phyloP scores from a whole-genome alignment of 176 grass and related monocot species.

The Olyra latifolia region DNA sequence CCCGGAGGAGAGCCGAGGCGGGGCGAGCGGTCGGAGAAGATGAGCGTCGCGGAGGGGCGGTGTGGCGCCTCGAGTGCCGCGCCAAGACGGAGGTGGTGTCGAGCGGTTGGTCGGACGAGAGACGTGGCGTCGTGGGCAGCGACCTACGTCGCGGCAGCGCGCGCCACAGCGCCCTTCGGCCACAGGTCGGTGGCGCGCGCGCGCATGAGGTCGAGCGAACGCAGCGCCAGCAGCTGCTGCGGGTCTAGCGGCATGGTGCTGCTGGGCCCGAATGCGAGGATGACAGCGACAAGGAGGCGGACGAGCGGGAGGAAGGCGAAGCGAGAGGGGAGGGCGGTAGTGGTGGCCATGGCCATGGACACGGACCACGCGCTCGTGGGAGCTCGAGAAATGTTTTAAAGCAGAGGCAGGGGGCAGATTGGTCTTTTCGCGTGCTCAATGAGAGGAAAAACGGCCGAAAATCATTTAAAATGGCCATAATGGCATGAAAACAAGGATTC shows the following conservation, averaged over 20 bases:
- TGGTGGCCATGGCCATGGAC: conserved; percentile 23
- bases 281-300: neutral
- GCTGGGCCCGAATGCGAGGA: neutral
- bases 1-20: conserved; percentile 52
- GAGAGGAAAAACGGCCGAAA: no score
- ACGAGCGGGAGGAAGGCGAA: conserved; percentile 23
- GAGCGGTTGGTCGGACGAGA: conserved; percentile 80
- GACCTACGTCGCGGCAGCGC: conserved; percentile 57
- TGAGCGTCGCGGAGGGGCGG: conserved; percentile 54
- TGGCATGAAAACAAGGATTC: no score
- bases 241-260: conserved; percentile 59
- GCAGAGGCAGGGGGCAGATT: no score
- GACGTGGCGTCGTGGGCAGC: conserved; percentile 67
- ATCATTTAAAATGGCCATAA: no score
- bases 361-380: conserved; percentile 23
- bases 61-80: conserved; percentile 59
- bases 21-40: conserved; percentile 60
- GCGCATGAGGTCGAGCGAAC: conserved; percentile 65
- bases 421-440: no score
- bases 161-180: conserved; percentile 16
- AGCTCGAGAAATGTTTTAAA: conserved; percentile 31
- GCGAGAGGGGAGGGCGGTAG: neutral
- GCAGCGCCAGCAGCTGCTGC: conserved; percentile 64
- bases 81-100: conserved; percentile 61
- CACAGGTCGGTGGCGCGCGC: conserved; percentile 44